phyloP scores from a whole-genome alignment of 2,329 filamentous ascomycete genomes.

The Colletotrichum viniferum region DNA sequence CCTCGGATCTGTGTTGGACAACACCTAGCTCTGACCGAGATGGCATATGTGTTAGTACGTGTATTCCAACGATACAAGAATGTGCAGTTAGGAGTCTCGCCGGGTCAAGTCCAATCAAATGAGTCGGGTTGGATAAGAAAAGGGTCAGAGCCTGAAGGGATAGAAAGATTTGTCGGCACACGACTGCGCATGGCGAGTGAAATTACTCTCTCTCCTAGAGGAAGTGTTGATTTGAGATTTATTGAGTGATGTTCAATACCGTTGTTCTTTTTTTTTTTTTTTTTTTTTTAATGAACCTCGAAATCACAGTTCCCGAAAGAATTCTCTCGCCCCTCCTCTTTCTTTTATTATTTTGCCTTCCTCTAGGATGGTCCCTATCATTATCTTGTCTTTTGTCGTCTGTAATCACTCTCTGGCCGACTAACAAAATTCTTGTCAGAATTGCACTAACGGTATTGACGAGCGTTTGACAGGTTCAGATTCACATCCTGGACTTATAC shows the following conservation, averaged over 20 bases:
- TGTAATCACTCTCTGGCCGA: too few relatives aligned
- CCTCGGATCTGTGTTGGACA: conserved; percentile 48
- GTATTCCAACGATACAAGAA: conserved; percentile 32
- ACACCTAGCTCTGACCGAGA: background rate
- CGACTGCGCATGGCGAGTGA: background rate
- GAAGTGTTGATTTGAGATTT: background rate
- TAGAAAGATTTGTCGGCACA: background rate
- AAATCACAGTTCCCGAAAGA: too few relatives aligned
- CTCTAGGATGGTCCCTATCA: too few relatives aligned
- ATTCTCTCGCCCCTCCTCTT: too few relatives aligned
- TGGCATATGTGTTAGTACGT: background rate
- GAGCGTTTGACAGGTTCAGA: too few relatives aligned
- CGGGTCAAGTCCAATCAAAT: background rate
- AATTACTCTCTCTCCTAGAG: background rate
- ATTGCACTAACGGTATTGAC: too few relatives aligned
- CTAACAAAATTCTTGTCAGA: too few relatives aligned
- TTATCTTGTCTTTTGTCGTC: too few relatives aligned
- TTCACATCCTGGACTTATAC: too few relatives aligned
- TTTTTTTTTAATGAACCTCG: too few relatives aligned
- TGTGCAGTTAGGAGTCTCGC: background rate
- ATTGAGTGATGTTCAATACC: background rate
- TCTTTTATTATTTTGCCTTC: too few relatives aligned
- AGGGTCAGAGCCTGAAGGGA: background rate
- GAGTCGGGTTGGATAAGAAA: background rate
- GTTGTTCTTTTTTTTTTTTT: too few relatives aligned